phyloP scores from a whole-genome alignment of 2,329 filamentous ascomycete genomes.

The Bisporella sp. region DNA sequence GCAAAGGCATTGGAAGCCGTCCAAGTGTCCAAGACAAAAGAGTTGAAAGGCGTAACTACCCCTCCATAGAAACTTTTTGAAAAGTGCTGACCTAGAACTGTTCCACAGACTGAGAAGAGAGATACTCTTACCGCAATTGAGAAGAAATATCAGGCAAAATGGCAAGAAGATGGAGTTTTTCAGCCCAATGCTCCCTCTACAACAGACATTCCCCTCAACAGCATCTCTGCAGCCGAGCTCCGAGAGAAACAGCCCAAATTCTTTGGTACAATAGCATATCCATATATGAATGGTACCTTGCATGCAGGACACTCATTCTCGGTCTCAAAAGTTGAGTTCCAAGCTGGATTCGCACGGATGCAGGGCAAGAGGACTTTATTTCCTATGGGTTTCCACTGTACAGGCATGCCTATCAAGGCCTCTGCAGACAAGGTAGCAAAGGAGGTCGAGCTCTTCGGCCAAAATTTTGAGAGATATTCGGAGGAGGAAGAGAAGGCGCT shows the following conservation, averaged over 20 bases:
- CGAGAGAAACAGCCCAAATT: conserved; percentile 83
- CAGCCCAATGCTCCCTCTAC: conserved; percentile 77
- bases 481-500: conserved; percentile 43
- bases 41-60: conserved; percentile 45
- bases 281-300: conserved; percentile 81
- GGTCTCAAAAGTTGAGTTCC: conserved; percentile 88
- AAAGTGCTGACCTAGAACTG: conserved; percentile 3
- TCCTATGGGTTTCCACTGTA: conserved; percentile 92
- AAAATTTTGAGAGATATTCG: conserved; percentile 73
- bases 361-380: conserved; percentile 82
- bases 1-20: conserved; percentile 43
- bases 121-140: conserved; percentile 76
- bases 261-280: conserved; percentile 73
- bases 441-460: conserved; percentile 83
- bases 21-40: conserved; percentile 51
- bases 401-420: conserved; percentile 96
- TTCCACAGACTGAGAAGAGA: conserved; percentile 70
- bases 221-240: conserved; percentile 66
- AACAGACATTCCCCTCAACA: conserved; percentile 67
- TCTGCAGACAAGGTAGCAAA: conserved; percentile 90
- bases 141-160: conserved; percentile 87
- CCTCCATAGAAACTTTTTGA: conserved; percentile 14
- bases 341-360: conserved; percentile 80
- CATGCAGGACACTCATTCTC: conserved; percentile 93
- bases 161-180: conserved; percentile 73